Evolutionary conservation across 1,139 yeast genomes (phyloP), one percentile per base, ranked within the genome.

Genomic region (Taphrina flavorubra): DNA sequence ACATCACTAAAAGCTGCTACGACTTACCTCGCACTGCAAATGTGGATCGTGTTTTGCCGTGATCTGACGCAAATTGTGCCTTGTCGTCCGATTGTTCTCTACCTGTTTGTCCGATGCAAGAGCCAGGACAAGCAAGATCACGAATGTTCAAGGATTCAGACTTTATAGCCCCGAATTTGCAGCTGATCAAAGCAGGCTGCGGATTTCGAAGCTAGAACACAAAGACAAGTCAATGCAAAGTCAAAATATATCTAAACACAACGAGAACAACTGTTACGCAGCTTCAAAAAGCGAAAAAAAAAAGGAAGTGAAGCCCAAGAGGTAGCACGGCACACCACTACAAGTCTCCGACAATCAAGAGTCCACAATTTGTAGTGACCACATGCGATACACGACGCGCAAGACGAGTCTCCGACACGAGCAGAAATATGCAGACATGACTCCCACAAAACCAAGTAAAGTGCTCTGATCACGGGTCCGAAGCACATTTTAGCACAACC

Each of bases 181-280:
- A 25, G 31, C 31, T 25, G 31, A 25, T 4, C 31, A 25, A 25
- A 25, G 31, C 31, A 25, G 31, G 31, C 31, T 25, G 31, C 31
- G 31, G 31, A 25, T 25, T 25, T 25, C 31, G 31, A 25, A 25
- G 31, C 31, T 25, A 25, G 31, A 25, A 25, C 31, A 25, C 31
- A 25, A 25, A 25, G 31, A 44, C 47, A 44, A 44, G 18, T 44
- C 18, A 44, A 16, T n/a, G 47, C 47, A 44, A 44, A 44, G 47
- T 44, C 47, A 44, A 44, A 44, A n/a, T 44, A 44, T n/a, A 44
- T 44, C 47, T 44, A 44, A 44, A 18, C 47, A 44, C 47, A 44
- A 44, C 6, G 47, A 4, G 47, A 44, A n/a, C 47, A 44, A 44
- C 13, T 44, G 11, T 44, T 44, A 44, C 18, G 18, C 47, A 44